Base-by-base conservation (phyloP, 1,284 basidiomycete genomes). In the Moesziomyces sp. region DNA sequence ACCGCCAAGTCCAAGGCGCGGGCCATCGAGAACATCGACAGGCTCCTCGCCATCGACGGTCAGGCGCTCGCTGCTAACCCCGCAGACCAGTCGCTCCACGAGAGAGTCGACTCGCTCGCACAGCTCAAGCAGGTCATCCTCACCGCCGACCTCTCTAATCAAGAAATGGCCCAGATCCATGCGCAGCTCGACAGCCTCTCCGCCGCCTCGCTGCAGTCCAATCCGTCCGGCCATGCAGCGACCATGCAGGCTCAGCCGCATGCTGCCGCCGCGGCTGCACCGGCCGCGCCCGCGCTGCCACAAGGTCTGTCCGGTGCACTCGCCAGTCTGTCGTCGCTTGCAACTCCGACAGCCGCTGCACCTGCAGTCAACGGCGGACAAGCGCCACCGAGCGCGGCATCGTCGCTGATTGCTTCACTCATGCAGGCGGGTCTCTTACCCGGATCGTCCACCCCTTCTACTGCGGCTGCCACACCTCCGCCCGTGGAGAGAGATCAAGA, bases 151-250 rank as follows among this genome's bases (percentile, higher is more conserved):
- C 90, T 94, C 18, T 92, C 92, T 2, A 90, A 91, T 76, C 89
- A 89, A 26, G 92, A 95, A 80, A 86, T 95, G 28, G 87, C 87
- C 44, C 91, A 93, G 80, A 94, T 96, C 57, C 87, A 93, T 0
- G 84, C 86, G 35, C 92, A 94, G 80, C 84, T 96, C 7, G 90
- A 91, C 40, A 87, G 88, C 34, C 85, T 94, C 19, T 87, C 89
- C 35, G 50, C 59, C 28, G 48, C 47, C 6, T 42, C 64, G 19
- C 58, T 63, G 30, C 40, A 28, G 30, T 26, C 53, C 19, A 51
- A 54, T 24, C 72, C 56, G 64, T 83, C 80, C 54, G 76, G 67
- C 34, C 66, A 69, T 34, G 74, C 80, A 45, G 59, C 74, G 64
- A 84, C 65, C 5, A 58, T 69, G 64, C 64, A 57, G 14, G 62